Base-by-base conservation (phyloP, 768 basidiomycete species). In the Daedaleopsis sinensis region DNA sequence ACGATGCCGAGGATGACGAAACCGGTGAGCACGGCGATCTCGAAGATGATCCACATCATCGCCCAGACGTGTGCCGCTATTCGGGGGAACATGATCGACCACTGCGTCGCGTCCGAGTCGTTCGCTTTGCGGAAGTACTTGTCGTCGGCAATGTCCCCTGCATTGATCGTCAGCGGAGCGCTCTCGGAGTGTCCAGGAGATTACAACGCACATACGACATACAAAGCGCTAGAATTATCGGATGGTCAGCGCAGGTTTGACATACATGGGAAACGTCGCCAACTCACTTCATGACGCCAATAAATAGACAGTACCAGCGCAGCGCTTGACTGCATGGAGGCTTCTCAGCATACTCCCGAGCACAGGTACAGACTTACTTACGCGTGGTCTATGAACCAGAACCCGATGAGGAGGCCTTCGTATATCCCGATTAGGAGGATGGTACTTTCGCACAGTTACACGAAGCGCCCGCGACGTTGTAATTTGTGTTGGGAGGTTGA, bases 301-400 rank as follows among this genome's bases (percentile, higher is more conserved):
- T 74, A 70, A 93, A 90, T 27, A 92, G 79, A 68, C 88, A 89
- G 65, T 90, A 92, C 90, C 89, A 94, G 56, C 95, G 81, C 57
- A 96, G 75, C 47, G 91, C 89, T 75, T 87, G 87, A 46, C 88
- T 64, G 54, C 24, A 27, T 3, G 23, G 32, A 38, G 5, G 5
- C 37, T 47, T 4, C 24, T 36, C 39, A 35, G 46, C 57, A 27
- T 32, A 32, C 27, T 32, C 27, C 27, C 27, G 27, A 32, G 7
- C 4, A 32, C 3, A 3, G 7, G 27, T 32, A 32, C 7, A 32
- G 27, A 32, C 27, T 3, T 55, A 80, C 88, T 66, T 73, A 90
- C 93, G 82, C 94, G 73, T 98, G 96, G 70, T 89, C 93, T 47
- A 95, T 86, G 72, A 96, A 97, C 95, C 96, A 97, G 66, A 98